These are phyloP conservation scores for Zoysia pacifica DNA, from an alignment of 176 grass and related monocot species.

Conservation along the genomic window DNA sequence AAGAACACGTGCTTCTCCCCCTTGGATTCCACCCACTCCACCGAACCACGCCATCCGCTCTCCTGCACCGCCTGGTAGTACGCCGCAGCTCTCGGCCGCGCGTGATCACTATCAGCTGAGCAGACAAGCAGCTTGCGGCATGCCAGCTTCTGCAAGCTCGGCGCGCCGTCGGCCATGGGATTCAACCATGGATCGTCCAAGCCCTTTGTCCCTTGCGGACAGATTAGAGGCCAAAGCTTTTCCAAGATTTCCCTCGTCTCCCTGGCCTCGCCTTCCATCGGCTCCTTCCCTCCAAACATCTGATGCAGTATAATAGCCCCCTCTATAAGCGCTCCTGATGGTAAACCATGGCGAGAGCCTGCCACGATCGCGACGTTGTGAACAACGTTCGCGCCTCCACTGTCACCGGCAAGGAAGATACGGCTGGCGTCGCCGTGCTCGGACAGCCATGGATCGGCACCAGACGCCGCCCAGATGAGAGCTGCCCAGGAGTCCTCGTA, in stretches of 20 bases:
- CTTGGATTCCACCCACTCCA: conserved; percentile 47
- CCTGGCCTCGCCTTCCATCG: conserved; percentile 15
- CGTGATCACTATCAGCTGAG: conserved; percentile 41
- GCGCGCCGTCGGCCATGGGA: conserved; percentile 48
- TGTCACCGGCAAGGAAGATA: conserved; percentile 57
- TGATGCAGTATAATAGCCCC: conserved; percentile 58
- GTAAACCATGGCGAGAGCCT: not conserved
- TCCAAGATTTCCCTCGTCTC: conserved; percentile 14
- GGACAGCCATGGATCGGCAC: conserved; percentile 42
- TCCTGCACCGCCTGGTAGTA: conserved; percentile 54
- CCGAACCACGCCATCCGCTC: conserved; percentile 51
- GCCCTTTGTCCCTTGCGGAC: conserved; percentile 27
- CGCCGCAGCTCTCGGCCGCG: conserved; percentile 41
- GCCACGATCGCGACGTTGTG: conserved; percentile 45
- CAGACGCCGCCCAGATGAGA: conserved; percentile 47
- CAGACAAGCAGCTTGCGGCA: conserved; percentile 55
- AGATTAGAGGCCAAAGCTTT: conserved; percentile 42
- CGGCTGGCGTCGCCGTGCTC: conserved; percentile 40
- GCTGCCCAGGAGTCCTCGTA: conserved; percentile 53
- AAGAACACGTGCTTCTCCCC: conserved; percentile 66
- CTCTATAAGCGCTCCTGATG: conserved; percentile 1
- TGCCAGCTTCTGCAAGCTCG: conserved; percentile 41
- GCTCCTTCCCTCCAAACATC: conserved; percentile 36
- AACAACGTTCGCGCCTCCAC: conserved; percentile 49
- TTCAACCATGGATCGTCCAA: conserved; percentile 61